Evolutionary conservation across 495 filamentous ascomycete species (phyloP), one percentile per base, ranked within the genome.

Genomic region (Acidomyces sp.): DNA sequence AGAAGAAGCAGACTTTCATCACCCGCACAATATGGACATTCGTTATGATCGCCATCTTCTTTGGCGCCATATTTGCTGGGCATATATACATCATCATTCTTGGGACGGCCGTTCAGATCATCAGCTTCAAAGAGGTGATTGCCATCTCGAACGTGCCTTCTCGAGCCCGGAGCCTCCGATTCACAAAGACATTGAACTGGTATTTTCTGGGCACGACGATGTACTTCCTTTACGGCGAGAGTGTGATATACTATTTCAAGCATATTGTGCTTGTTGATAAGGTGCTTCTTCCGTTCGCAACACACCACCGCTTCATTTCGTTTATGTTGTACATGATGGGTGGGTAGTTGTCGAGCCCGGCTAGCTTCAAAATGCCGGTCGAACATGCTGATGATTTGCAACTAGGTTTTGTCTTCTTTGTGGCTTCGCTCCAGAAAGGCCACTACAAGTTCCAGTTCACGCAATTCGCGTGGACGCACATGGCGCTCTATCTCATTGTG

Each of bases 161-260:
- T 53, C 74, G 80, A 45, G 87, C 87, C 46, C 79, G 87, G 61
- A 84, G 88, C 56, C 67, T 96, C 17, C 81, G 80, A 17, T 93
- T 93, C 56, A 95, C 92, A 52, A 93, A 95, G 65, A 79, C 78
- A 46, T 62, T 99, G 55, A 95, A 95, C 57, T 99, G 92, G 92
- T 99, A 99, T 61, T 99, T 92, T 64, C 69, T 99, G 44, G 92
- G 85, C n/a, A 81, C 82, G 13, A 90, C 86, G 40, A 96, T 96
- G 90, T 99, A 96, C 66, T 99, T 92, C 51, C 65, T 99, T 22
- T 96, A 99, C 53, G 92, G 92, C 44, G 92, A 99, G 64, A 94
- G 85, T 49, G 88, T 99, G 48, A 90, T 99, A 45, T 99, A 96
- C 64, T 99, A 99, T 61, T 96, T 99, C 64, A 96, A 96, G 68